phyloP scores from a whole-genome alignment of 192 early-diverging fungal genomes.

The Lobosporangium transversale region DNA sequence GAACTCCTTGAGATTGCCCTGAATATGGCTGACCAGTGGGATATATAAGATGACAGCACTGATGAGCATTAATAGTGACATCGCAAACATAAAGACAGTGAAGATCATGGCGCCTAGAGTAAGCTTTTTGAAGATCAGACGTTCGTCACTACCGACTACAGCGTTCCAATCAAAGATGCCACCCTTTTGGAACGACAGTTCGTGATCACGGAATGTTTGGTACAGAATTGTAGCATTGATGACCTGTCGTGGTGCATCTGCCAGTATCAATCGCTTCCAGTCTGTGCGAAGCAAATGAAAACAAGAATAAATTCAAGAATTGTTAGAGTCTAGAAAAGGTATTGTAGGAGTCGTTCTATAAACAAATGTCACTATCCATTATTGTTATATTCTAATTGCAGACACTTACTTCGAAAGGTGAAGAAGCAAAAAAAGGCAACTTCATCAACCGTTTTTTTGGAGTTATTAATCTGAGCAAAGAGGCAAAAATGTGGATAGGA shows the following conservation, averaged over 20 bases:
- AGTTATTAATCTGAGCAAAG: slow-evolving; percentile 75
- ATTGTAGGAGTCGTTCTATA: no score
- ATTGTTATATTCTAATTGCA: no score
- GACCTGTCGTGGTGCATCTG: slow-evolving; percentile 83
- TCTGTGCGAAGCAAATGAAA: slow-evolving; percentile 47
- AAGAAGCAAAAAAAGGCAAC: slow-evolving; percentile 89
- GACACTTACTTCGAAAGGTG: slow-evolving; percentile 71
- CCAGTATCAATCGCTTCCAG: slow-evolving; percentile 86
- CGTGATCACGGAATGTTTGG: slow-evolving; percentile 34
- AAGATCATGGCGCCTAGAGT: slow-evolving; percentile 61
- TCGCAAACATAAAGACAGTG: slow-evolving; percentile 70
- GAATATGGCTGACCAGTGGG: slow-evolving; percentile 79
- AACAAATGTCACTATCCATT: no score
- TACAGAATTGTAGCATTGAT: slow-evolving; percentile 68
- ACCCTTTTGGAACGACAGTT: neutral
- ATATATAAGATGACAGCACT: slow-evolving; percentile 76
- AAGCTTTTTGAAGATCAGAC: slow-evolving; percentile 20
- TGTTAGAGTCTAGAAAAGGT: no score
- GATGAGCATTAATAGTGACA: slow-evolving; percentile 64
- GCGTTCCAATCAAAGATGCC: slow-evolving; percentile 22
- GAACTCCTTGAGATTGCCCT: slow-evolving; percentile 91
- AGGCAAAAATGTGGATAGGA: slow-evolving; percentile 86
- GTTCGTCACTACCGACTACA: neutral
- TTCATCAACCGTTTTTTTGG: slow-evolving; percentile 68
- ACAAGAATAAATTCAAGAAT: no score